phyloP scores from a whole-genome alignment of 805 yeast genomes.

The Jamesozyma rosinii region DNA sequence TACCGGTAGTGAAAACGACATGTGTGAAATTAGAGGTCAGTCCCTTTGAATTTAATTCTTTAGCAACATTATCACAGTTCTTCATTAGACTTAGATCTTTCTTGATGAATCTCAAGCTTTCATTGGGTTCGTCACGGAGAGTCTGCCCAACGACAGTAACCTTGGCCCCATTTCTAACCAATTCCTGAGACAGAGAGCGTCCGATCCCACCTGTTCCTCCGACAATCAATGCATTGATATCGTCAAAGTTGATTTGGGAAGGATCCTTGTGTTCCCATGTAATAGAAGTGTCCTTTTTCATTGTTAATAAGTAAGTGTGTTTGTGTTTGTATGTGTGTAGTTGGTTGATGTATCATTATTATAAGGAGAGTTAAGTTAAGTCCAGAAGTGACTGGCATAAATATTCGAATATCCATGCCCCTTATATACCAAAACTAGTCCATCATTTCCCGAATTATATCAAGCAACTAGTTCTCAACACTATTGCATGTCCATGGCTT shows the following conservation, averaged over 20 bases:
- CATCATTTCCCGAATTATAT: too few relatives aligned
- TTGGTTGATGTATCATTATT: too few relatives aligned
- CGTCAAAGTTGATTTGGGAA: background rate
- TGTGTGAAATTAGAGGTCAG: constrained; percentile 16
- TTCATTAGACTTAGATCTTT: constrained; percentile 30
- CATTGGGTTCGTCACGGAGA: constrained; percentile 24
- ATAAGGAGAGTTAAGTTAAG: too few relatives aligned
- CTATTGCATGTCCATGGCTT: too few relatives aligned
- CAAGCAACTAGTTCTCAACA: too few relatives aligned
- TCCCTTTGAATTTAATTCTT: constrained; percentile 13
- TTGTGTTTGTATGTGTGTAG: constrained; percentile 20
- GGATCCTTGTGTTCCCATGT: constrained; percentile 2
- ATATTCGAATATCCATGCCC: too few relatives aligned
- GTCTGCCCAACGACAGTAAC: constrained; percentile 33
- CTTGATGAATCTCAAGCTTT: constrained; percentile 26
- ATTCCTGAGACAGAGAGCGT: constrained; percentile 23
- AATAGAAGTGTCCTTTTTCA: constrained; percentile 4
- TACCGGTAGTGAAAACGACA: constrained; percentile 35
- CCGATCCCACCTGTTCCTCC: constrained; percentile 39
- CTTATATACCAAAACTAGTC: too few relatives aligned
- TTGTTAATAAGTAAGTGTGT: background rate
- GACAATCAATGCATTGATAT: constrained; percentile 20
- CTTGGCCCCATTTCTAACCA: constrained; percentile 25
- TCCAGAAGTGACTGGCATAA: too few relatives aligned
- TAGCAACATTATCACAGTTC: constrained; percentile 20